Base-by-base conservation (phyloP, 495 filamentous ascomycete genomes). In the Talaromyces ruber region DNA sequence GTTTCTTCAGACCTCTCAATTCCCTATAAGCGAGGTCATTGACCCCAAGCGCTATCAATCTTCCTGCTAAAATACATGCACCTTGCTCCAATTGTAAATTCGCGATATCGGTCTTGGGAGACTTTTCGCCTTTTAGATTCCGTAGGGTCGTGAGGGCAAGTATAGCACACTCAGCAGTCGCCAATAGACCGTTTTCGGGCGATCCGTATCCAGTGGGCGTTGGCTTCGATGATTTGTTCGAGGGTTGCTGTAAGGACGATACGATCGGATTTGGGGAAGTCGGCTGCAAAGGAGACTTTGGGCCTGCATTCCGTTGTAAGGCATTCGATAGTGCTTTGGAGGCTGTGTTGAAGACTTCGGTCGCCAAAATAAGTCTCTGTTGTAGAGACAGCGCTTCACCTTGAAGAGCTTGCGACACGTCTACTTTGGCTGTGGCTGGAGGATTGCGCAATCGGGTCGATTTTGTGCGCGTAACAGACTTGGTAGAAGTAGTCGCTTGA, bases 1-100 rank as follows among this genome's bases (percentile, higher is more conserved):
- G 68, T 74, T 79, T 71, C 88, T 96, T 73, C 87, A 77, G 25
- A 76, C 78, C 66, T 45, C 84, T 79, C 34, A 97, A 71, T 72
- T 98, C 92, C 66, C 88, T 91, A 60, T 87, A 74, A 6, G 93
- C 94, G 61, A 88, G 71, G 16, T 91, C 87, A 60, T 90, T 84
- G 61, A 95, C 70, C 14, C 86, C 87, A 53, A 96, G 73, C 1
- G 83, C 81, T 6, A 96, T 78, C 18, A 96, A 72, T 64, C 87
- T 92, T 45, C 82, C 84, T 25, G 89, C 76, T 45, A 98, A 76
- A 7, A 88, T 84, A 50, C 89, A 88, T 73, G 91, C 89, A 6
- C 90, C 94, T 62, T 85, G 86, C 68, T 97, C 93, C 3, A 96
- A 76, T 64, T 97, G 92, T 57, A 93, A 75, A 37, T 80, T 82